phyloP scores from a whole-genome alignment of 176 grass and related monocot species.

The Tillandsia fasciculata region DNA sequence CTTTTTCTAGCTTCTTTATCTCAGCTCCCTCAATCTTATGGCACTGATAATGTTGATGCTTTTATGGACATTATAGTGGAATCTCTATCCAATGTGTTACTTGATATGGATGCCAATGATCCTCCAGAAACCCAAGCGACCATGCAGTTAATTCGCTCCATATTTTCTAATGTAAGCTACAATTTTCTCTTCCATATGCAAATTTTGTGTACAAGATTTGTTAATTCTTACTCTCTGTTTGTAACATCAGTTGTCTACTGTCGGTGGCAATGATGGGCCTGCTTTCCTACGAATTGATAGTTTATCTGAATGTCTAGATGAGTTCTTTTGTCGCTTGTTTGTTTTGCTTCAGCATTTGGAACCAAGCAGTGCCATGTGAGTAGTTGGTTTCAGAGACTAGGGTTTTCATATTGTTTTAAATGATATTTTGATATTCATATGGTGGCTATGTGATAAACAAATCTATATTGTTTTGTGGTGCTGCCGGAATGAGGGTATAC shows the following conservation, averaged over 20 bases:
- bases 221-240: constrained; percentile 10
- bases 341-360: constrained; percentile 88
- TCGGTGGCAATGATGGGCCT: constrained; percentile 47
- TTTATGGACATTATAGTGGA: constrained; percentile 56
- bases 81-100: constrained; percentile 89
- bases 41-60: constrained; percentile 27
- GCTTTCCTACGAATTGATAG: constrained; percentile 53
- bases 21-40: constrained; percentile 32
- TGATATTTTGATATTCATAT: too few species aligned
- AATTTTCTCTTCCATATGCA: constrained; percentile 14
- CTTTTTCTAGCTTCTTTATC: constrained; percentile 32
- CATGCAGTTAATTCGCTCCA: constrained; percentile 87
- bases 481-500: too few species aligned
- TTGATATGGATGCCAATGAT: constrained; percentile 98
- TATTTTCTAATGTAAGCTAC: constrained; percentile 89
- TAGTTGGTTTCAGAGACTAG: neutral
- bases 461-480: too few species aligned
- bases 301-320: constrained; percentile 84
- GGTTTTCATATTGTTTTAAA: neutral
- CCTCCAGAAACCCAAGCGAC: constrained; percentile 89
- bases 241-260: constrained; percentile 47
- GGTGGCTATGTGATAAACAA: too few species aligned
- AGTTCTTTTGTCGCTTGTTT: constrained; percentile 82
- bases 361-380: too few species aligned
- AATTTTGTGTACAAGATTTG: neutral